Percentiles rank a stretch among this genome's conserved stretches.
phyloP scores from a whole-genome alignment of 768 basidiomycete species.

The Pisolithus sp. region DNA sequence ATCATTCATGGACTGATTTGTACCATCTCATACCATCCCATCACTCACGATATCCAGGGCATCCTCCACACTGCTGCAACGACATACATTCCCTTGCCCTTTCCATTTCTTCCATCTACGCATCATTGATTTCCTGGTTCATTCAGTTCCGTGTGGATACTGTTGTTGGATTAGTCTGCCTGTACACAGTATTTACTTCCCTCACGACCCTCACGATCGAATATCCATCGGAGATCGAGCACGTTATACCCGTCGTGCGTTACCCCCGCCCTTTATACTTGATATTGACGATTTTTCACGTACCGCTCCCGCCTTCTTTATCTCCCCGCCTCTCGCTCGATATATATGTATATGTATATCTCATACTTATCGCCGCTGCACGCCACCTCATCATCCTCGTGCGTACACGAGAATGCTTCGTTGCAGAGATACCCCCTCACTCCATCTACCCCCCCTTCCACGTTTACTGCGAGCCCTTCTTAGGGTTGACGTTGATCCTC shows the following conservation, averaged over 20 bases:
- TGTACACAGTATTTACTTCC: slow-evolving; percentile 17
- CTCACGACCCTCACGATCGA: slow-evolving; percentile 1
- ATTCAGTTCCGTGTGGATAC: slow-evolving; percentile 33
- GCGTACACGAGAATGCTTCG: too few species aligned
- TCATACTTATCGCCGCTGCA: too few species aligned
- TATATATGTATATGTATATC: not conserved
- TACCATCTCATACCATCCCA: slow-evolving; percentile 16
- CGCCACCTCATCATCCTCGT: too few species aligned
- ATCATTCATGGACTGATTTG: slow-evolving; percentile 23
- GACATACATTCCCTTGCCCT: slow-evolving; percentile 11
- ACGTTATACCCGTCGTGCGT: not conserved
- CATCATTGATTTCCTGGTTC: slow-evolving; percentile 10
- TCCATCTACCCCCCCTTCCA: too few species aligned
- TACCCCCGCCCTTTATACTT: not conserved
- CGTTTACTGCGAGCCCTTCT: too few species aligned
- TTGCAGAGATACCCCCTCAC: too few species aligned
- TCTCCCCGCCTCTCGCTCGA: not conserved
- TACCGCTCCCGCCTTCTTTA: not conserved
- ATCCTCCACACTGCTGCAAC: slow-evolving; percentile 17
- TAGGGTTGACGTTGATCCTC: too few species aligned
- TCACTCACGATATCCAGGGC: slow-evolving; percentile 10
- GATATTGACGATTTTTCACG: slow-evolving; percentile 1
- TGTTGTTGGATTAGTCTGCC: slow-evolving; percentile 33
- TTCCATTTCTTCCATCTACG: slow-evolving; percentile 2
- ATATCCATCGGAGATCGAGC: not conserved